Conservation (phyloP, 768 basidiomycete species). For the Mycena chlorophos region DNA sequence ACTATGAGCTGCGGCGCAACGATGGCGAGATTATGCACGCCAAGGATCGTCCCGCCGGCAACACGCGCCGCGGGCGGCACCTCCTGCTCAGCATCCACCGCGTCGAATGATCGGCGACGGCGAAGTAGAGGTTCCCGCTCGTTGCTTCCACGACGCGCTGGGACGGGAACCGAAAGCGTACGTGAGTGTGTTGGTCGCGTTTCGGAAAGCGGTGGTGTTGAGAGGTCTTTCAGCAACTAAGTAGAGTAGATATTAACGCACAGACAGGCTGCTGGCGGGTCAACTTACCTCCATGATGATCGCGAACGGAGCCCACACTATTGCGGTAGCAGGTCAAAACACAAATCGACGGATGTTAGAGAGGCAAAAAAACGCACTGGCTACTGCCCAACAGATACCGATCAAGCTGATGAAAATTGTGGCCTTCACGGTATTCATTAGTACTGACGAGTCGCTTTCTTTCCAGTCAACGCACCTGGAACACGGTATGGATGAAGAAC, state of each 20-base stretch:
- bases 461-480: constrained; percentile 55
- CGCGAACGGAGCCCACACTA: constrained; percentile 90
- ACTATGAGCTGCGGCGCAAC: constrained; percentile 95
- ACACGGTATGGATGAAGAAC: constrained; percentile 81
- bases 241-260: neutral
- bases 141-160: constrained; percentile 31
- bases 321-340: neutral
- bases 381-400: constrained; percentile 95
- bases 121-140: constrained; percentile 64
- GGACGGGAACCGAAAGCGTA: constrained; percentile 51
- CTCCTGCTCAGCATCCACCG: constrained; percentile 40
- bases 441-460: neutral
- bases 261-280: neutral
- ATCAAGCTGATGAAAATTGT: constrained; percentile 80
- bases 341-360: neutral
- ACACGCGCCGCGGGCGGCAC: constrained; percentile 46
- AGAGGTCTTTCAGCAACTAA: constrained; percentile 75
- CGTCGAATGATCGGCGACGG: constrained; percentile 53
- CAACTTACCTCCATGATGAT: constrained; percentile 92
- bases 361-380: constrained; percentile 42
- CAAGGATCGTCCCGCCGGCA: constrained; percentile 88
- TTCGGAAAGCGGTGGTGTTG: constrained; percentile 38
- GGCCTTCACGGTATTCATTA: constrained; percentile 45
- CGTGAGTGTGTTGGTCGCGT: constrained; percentile 53
- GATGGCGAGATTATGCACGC: constrained; percentile 93